A percentile compares a stretch with the other conserved stretches of the same genome.
Evolutionary conservation across 768 basidiomycete species (phyloP).

Genomic region (Tylopilus sp.): DNA sequence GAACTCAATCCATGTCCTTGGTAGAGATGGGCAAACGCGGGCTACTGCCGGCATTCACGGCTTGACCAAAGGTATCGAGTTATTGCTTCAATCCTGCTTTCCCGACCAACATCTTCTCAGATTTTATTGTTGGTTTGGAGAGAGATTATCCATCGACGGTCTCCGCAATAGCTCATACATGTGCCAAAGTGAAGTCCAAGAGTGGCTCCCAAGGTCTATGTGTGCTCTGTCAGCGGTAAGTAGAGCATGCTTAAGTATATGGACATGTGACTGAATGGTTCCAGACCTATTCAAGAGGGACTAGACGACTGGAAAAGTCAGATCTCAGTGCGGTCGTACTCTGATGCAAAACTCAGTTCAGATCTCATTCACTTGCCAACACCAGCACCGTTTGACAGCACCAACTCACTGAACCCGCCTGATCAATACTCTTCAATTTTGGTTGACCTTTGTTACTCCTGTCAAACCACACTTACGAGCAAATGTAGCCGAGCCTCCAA

Average conservation of each 20-base stretch:
- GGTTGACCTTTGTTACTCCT: slow-evolving; percentile 56
- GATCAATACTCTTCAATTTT: slow-evolving; percentile 31
- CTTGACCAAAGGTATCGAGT: slow-evolving; percentile 61
- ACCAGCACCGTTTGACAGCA: background rate
- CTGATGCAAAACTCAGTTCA: slow-evolving; percentile 14
- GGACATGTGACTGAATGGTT: background rate
- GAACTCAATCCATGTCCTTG: slow-evolving; percentile 52
- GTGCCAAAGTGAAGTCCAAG: slow-evolving; percentile 73
- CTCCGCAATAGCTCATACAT: slow-evolving; percentile 77
- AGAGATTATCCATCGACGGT: slow-evolving; percentile 85
- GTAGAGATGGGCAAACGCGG: slow-evolving; percentile 43
- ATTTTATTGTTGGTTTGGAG: slow-evolving; percentile 78
- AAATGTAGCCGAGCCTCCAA: slow-evolving; percentile 44
- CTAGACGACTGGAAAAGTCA: slow-evolving; percentile 71
- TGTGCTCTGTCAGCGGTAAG: slow-evolving; percentile 62
- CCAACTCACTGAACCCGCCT: background rate
- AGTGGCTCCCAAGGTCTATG: slow-evolving; percentile 47
- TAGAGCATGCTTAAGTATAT: background rate
- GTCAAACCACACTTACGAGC: slow-evolving; percentile 59
- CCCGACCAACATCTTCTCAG: slow-evolving; percentile 33
- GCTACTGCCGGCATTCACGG: slow-evolving; percentile 58
- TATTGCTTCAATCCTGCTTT: background rate
- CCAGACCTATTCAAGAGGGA: slow-evolving; percentile 60
- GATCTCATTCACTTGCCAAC: slow-evolving; percentile 11
- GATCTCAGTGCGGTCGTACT: slow-evolving; percentile 64